Base-by-base conservation (phyloP, 345 rosid species). In the Gynandropsis gynandra region DNA sequence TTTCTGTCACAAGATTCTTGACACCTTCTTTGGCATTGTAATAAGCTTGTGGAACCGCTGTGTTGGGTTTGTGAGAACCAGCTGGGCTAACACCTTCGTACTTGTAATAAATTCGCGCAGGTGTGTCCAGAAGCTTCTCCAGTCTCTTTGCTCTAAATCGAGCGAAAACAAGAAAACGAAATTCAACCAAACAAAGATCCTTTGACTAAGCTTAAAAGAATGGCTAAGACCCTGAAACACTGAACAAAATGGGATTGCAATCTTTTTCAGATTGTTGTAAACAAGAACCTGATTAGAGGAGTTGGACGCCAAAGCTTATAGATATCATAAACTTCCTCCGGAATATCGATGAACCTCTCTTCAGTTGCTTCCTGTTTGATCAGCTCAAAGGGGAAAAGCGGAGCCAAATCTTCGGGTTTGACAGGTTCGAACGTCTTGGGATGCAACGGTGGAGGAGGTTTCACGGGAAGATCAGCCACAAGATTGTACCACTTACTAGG, bases 41-140 rank as follows among this genome's bases (percentile, higher is more conserved):
- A 67, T 74, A 82, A 37, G 63, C 95, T 70, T 90, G 98, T 0
- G 98, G 98, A 47, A 90, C 81, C 0, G 98, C 92, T 24, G 81
- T 48, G 77, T 90, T 90, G 0, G 95, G 89, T 65, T 90, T 90
- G 68, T 90, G 98, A 2, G 98, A 90, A 29, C 98, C 98, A 16
- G 98, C 98, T 11, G 96, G 98, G 62, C 98, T 90, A 44, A 56
- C 87, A 43, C 96, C 98, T 72, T 90, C 96, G 35, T 90, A 87
- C 72, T 90, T 87, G 65, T 81, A 90, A 74, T 87, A 90, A 50
- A 90, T 87, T 74, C 79, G 79, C 15, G 98, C 96, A 13, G 96
- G 95, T 34, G 98, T 90, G 7, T 72, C 65, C 9, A 90, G 82
- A 57, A 82, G 81, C 74, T 90, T 90, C 78, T 84, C 96, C 75